These are phyloP conservation scores for button mushroom (Agaricus bisporus) DNA, from an alignment of 768 basidiomycete species.

Conservation along the genomic window DNA sequence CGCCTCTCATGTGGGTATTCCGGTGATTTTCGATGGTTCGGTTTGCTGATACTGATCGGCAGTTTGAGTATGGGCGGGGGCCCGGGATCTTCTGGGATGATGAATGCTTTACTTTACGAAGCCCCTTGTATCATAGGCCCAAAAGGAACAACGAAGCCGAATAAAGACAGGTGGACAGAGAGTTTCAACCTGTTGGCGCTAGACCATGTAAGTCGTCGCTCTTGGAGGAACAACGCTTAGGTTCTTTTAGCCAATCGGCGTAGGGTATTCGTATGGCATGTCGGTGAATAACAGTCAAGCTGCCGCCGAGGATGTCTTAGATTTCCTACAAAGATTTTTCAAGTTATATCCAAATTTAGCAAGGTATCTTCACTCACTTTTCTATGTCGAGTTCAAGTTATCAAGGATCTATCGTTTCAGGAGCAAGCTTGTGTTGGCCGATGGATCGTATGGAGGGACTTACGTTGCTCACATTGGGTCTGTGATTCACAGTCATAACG, in stretches of 20 bases:
- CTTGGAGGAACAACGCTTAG: no score
- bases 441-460: slow-evolving; percentile 29
- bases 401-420: slow-evolving; percentile 3
- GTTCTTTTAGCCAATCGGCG: slow-evolving; percentile 22
- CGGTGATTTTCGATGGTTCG: neutral
- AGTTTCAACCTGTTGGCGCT: slow-evolving; percentile 20
- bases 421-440: slow-evolving; percentile 20
- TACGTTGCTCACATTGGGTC: slow-evolving; percentile 30
- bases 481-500: slow-evolving; percentile 27
- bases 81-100: slow-evolving; percentile 25
- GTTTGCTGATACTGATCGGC: neutral
- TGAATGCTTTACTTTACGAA: slow-evolving; percentile 21
- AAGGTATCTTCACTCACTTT: neutral
- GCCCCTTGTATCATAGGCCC: slow-evolving; percentile 19
- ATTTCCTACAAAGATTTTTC: slow-evolving; percentile 30
- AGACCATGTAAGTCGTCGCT: slow-evolving; percentile 16
- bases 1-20: slow-evolving; percentile 23
- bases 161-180: slow-evolving; percentile 22
- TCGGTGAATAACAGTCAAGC: slow-evolving; percentile 24
- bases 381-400: neutral
- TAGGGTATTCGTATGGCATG: slow-evolving; percentile 28
- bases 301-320: slow-evolving; percentile 27
- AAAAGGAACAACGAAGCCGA: slow-evolving; percentile 17
- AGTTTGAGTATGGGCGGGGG: slow-evolving; percentile 31
- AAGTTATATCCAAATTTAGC: slow-evolving; percentile 17